Base-by-base conservation (phyloP, 2,329 filamentous ascomycete species). In the Leptographium flavum region DNA sequence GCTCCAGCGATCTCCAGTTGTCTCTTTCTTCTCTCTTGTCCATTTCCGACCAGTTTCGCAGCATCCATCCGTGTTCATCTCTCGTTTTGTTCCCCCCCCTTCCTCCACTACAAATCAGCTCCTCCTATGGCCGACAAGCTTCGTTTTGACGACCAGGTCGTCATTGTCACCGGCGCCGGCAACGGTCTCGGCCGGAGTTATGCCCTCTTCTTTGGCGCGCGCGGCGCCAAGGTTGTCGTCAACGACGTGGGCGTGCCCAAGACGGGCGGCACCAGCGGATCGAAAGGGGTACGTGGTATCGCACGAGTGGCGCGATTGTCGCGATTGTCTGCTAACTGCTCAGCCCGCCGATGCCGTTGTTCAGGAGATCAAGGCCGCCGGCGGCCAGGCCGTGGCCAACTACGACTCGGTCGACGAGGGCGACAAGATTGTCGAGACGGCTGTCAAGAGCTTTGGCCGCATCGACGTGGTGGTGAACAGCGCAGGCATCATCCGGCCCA, bases 391-490 rank as follows among this genome's bases (percentile, higher is more conserved):
- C 49, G 88, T 94, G 42, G 87, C 90, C 65, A 96, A 95, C 76
- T 96, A 96, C 73, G 84, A 98, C 70, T 80, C 77, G 62, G 90
- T 94, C 66, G 86, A 92, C 69, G 74, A 90, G 57, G 92, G 92
- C 57, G 90, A 96, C 49, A 82, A 76, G 65, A 96, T 98, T 63
- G 93, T 98, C 67, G 81, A 90, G 54, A 88, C 84, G 22, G 85
- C 85, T 56, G 83, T 92, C 61, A 70, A 85, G 63, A 71, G 70
- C 46, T 92, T 81, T 60, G 85, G 90, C 55, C 85, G 90, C 57
- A 77, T 98, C 65, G 90, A 98, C 63, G 71, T 98, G 52, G 80
- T 98, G 57, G 82, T 98, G 67, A 98, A 98, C 75, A 98, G 96
- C 61, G 92, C 92, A 50, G 90, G 92, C 59, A 96, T 96, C 60